Percentiles rank a stretch among this genome's conserved stretches.
phyloP scores from a whole-genome alignment of 2,329 filamentous ascomycete species.

The Phoma sp. region DNA sequence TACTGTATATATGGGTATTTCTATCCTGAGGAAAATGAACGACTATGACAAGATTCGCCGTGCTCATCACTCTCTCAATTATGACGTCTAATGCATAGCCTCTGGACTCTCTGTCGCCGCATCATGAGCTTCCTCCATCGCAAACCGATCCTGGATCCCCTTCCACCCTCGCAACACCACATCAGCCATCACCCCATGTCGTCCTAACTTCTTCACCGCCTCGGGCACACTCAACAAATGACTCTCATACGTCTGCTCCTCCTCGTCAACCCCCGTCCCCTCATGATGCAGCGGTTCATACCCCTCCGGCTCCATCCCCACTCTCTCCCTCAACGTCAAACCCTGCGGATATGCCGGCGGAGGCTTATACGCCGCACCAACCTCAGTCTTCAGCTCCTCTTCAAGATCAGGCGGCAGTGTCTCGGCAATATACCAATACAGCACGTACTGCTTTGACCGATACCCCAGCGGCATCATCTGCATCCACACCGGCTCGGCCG shows the following conservation, averaged over 20 bases:
- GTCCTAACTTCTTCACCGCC: slow-evolving; percentile 50
- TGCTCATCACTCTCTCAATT: neutral
- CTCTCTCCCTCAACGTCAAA: slow-evolving; percentile 49
- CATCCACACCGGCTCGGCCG: slow-evolving; percentile 56
- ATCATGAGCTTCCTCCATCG: slow-evolving; percentile 29
- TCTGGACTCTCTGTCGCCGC: slow-evolving; percentile 32
- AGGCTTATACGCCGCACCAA: slow-evolving; percentile 43
- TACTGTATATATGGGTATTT: slow-evolving; percentile 17
- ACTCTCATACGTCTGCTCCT: slow-evolving; percentile 55
- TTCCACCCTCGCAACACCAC: slow-evolving; percentile 57
- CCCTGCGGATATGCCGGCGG: slow-evolving; percentile 49
- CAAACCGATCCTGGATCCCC: slow-evolving; percentile 48
- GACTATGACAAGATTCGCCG: slow-evolving; percentile 2
- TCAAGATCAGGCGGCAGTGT: slow-evolving; percentile 53
- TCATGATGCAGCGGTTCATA: slow-evolving; percentile 57
- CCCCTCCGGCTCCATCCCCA: slow-evolving; percentile 49
- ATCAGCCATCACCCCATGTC: slow-evolving; percentile 53
- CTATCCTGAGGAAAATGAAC: slow-evolving; percentile 6
- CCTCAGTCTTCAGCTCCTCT: slow-evolving; percentile 28
- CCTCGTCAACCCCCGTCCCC: slow-evolving; percentile 58
- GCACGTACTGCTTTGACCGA: slow-evolving; percentile 50
- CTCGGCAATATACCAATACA: slow-evolving; percentile 59
- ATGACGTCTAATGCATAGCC: neutral
- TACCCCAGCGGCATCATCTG: slow-evolving; percentile 51
- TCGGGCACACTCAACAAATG: slow-evolving; percentile 54